Evolutionary conservation across 129 eudicot genomes (phyloP), one percentile per base, ranked within the genome.

Genomic region (Apium graveolens): DNA sequence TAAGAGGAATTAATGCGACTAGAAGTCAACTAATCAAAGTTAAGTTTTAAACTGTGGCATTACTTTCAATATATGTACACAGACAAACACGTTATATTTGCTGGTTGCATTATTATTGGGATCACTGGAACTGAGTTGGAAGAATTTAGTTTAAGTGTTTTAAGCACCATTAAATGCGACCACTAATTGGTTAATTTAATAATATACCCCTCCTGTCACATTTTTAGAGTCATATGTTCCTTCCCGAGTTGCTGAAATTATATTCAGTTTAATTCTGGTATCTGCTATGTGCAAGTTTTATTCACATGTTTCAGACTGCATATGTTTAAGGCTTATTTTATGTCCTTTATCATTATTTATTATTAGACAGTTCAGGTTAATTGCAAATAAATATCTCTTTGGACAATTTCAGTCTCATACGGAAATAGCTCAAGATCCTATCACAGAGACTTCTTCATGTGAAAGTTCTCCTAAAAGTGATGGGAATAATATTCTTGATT

Each of bases 401-500:
- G 10, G 41, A 24, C 41, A 66, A 66, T 27, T 66, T 32, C 72
- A 66, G 72, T 16, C 72, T 5, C 11, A 66, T 13, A 66, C 1
- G 16, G 38, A 66, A 66, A 16, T 66, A 66, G 37, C 72, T 66
- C 21, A 66, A 16, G 72, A 66, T 18, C 41, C 39, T 31, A 66
- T 66, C 0, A 3, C 14, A 27, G 72, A 32, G 72, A 66, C 72
- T 66, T 66, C 72, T 32, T 5, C 7, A 24, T 41, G 3, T 66
- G 72, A 31, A 66, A 66, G 39, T 10, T 66, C 72, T 66, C 72
- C 72, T 4, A 66, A 32, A 66, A 31, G 39, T 66, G 72, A 66
- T 13, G 72, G 41, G 3, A 32, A 66, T 1, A 21, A 32, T 66
- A 14, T 66, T 31, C 72, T 31, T 29, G 72, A 66, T 29, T 65